Percentiles rank a stretch among this genome's conserved stretches.
Evolutionary conservation across 2,329 filamentous ascomycete species (phyloP).

Genomic region (Colletotrichum australisinense): DNA sequence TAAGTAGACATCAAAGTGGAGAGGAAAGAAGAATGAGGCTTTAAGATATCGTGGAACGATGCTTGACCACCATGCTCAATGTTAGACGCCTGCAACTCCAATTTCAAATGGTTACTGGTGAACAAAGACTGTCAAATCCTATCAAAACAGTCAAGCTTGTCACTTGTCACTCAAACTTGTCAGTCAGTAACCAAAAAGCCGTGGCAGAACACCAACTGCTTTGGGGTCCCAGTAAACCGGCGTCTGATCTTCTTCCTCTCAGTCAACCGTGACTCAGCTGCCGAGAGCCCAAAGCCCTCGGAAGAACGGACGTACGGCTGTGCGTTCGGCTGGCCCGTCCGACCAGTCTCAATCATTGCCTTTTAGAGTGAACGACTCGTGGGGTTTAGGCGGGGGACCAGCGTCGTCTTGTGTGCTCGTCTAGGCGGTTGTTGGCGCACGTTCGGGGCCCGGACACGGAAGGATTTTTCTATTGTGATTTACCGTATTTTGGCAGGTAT

Average conservation of each 20-base stretch:
- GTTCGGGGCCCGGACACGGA: not conserved
- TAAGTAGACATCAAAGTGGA: too few species aligned
- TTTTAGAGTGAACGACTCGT: slow-evolving; percentile 11
- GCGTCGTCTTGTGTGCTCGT: not conserved
- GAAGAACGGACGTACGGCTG: not conserved
- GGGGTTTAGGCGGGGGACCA: not conserved
- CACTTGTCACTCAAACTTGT: not conserved
- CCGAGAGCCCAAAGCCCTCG: not conserved
- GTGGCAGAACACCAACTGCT: not conserved
- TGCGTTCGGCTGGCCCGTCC: not conserved
- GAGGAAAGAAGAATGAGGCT: too few species aligned
- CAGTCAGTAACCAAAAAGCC: not conserved
- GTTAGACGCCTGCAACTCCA: too few species aligned
- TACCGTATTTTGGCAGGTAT: not conserved
- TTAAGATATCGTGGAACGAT: too few species aligned
- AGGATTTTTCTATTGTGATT: too few species aligned
- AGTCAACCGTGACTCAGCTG: not conserved
- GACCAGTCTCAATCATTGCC: slow-evolving; percentile 26
- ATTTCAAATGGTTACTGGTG: too few species aligned
- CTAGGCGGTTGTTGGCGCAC: not conserved
- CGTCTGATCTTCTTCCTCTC: not conserved
- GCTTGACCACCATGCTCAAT: too few species aligned
- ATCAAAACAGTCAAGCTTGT: not conserved
- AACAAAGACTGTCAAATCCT: not conserved
- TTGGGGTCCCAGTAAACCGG: not conserved